Percentiles rank a stretch among this genome's conserved stretches.
Conservation (phyloP, 139 green algal genomes). For the Microglena sp. region DNA sequence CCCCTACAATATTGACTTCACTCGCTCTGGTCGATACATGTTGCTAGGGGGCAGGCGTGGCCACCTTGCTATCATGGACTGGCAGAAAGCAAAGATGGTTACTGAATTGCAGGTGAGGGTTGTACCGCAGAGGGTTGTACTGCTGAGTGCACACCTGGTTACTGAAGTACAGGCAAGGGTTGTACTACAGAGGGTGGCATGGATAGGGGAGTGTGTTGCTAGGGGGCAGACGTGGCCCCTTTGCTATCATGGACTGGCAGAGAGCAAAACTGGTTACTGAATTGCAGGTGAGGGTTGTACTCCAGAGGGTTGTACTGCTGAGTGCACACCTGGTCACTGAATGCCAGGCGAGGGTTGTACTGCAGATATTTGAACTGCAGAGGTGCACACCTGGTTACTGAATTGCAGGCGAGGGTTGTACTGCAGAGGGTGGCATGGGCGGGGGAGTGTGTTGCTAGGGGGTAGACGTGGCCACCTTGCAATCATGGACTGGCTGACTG, state of each 20-base stretch:
- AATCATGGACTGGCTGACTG: conserved; percentile 81
- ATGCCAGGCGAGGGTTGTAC: too few relatives aligned
- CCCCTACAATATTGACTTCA: conserved; percentile 74
- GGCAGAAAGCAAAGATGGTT: conserved; percentile 53
- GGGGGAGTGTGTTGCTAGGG: conserved; percentile 77
- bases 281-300: not conserved
- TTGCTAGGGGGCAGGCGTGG: conserved; percentile 77
- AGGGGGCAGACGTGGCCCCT: conserved; percentile 47
- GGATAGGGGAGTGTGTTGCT: too few relatives aligned
- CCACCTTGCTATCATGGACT: conserved; percentile 91
- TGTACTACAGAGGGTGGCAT: too few relatives aligned
- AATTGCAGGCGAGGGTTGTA: not conserved
- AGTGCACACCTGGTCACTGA: too few relatives aligned
- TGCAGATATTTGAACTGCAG: conserved; percentile 96
- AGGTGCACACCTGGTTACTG: conserved; percentile 10
- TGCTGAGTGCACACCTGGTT: too few relatives aligned
- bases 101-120: conserved; percentile 79
- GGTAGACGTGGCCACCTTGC: conserved; percentile 85
- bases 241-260: conserved; percentile 79
- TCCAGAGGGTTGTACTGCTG: not conserved
- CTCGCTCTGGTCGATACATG: conserved; percentile 65
- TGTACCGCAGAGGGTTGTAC: not conserved
- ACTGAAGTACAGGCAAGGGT: too few relatives aligned
- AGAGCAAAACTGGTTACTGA: conserved; percentile 10
- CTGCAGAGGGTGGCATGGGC: too few relatives aligned